phyloP scores from a whole-genome alignment of 2,329 filamentous ascomycete species.

The Claviceps sorghi region DNA sequence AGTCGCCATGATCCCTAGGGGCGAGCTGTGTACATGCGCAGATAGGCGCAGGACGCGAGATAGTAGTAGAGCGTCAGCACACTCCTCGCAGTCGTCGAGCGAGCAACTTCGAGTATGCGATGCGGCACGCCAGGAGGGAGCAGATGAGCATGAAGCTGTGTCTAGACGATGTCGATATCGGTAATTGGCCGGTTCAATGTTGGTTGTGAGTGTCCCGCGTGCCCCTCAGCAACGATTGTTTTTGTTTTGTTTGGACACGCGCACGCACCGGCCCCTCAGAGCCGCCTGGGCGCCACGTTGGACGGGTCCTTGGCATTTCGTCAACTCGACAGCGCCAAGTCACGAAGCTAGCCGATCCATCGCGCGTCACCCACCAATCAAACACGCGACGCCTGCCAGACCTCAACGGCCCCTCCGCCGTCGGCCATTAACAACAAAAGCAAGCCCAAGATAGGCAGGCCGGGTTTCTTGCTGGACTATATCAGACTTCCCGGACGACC shows the following conservation, averaged over 20 bases:
- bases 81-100: neutral
- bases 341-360: neutral
- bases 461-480: neutral
- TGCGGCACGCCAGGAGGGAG: neutral
- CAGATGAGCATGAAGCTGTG: neutral
- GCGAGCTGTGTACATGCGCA: conserved; percentile 4
- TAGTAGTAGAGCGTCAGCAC: neutral
- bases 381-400: neutral
- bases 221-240: conserved; percentile 15
- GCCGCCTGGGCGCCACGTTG: conserved; percentile 7
- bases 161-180: neutral
- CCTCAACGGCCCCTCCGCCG: neutral
- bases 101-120: neutral
- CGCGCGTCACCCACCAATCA: conserved; percentile 1
- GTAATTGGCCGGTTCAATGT: conserved; percentile 2
- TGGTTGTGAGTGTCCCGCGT: conserved; percentile 2
- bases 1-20: conserved; percentile 44
- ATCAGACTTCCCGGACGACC: neutral
- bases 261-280: conserved; percentile 9
- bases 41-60: neutral
- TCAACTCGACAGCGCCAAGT: neutral
- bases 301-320: neutral
- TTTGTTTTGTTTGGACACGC: conserved; percentile 19
- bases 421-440: neutral
- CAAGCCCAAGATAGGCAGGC: neutral